phyloP scores from a whole-genome alignment of 2,329 filamentous ascomycete species.

The Aspergillus fumigatiaffinis region DNA sequence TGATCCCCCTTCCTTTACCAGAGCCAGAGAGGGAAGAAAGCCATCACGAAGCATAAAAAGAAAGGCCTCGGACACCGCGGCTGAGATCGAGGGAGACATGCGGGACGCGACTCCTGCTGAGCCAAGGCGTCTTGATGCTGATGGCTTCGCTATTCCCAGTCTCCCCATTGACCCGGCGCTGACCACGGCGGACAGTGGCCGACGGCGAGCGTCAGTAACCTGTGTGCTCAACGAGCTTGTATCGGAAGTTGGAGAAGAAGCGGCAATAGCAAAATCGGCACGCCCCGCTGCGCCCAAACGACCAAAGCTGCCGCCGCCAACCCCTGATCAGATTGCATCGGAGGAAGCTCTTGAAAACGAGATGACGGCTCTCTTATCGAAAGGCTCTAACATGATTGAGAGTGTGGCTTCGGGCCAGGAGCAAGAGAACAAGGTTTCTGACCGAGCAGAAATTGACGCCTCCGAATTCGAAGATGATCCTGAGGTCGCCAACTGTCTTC shows the following conservation, averaged over 20 bases:
- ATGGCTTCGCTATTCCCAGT: constrained; percentile 64
- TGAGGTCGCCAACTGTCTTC: constrained; percentile 76
- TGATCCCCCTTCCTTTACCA: constrained; percentile 76
- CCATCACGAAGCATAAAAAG: constrained; percentile 40
- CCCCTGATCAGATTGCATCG: constrained; percentile 58
- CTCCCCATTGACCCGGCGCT: constrained; percentile 45
- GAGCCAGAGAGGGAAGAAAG: constrained; percentile 55
- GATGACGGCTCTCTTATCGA: constrained; percentile 62
- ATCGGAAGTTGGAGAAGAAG: constrained; percentile 19
- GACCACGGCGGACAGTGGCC: constrained; percentile 17
- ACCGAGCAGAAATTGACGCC: constrained; percentile 59
- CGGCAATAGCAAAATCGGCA: constrained; percentile 17
- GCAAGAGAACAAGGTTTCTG: constrained; percentile 49
- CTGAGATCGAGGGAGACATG: constrained; percentile 47
- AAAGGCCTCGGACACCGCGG: constrained; percentile 32
- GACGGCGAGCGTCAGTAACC: constrained; percentile 18
- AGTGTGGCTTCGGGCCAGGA: constrained; percentile 16
- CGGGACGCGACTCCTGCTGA: constrained; percentile 20
- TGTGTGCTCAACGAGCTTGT: constrained; percentile 19
- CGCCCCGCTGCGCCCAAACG: constrained; percentile 30
- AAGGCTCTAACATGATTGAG: constrained; percentile 35
- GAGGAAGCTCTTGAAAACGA: constrained; percentile 62
- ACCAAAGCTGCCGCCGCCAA: constrained; percentile 46
- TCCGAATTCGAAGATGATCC: constrained; percentile 86
- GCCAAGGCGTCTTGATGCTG: constrained; percentile 54